Evolutionary conservation across 805 yeast species (phyloP).

Genomic region (Candida coleopterorum): DNA sequence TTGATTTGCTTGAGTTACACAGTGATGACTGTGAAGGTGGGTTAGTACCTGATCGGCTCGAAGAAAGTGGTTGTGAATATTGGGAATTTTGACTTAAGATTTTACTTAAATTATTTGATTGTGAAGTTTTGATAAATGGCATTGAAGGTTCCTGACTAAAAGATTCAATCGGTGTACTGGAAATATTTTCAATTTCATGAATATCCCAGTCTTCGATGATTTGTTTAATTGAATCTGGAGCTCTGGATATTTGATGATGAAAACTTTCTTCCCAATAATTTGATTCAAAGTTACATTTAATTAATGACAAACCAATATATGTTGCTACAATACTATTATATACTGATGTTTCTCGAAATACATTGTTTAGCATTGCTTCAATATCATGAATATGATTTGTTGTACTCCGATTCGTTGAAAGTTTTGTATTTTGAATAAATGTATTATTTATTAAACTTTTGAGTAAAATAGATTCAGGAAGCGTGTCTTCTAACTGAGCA

Average conservation of each 20-base stretch:
- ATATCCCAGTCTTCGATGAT: slow-evolving; percentile 8
- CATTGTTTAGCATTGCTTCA: neutral
- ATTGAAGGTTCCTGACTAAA: slow-evolving; percentile 9
- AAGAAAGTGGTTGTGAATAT: neutral
- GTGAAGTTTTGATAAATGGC: slow-evolving; percentile 16
- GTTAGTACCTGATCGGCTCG: neutral
- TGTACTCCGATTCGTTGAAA: neutral
- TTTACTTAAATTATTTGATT: neutral
- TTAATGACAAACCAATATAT: slow-evolving; percentile 6
- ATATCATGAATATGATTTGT: slow-evolving; percentile 8
- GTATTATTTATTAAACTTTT: slow-evolving; percentile 7
- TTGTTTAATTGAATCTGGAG: slow-evolving; percentile 8
- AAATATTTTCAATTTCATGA: neutral
- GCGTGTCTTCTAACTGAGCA: slow-evolving; percentile 22
- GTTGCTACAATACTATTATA: neutral
- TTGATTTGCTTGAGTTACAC: neutral
- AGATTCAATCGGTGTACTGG: neutral
- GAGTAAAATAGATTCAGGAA: neutral
- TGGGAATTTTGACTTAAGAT: neutral
- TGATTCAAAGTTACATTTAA: slow-evolving; percentile 1
- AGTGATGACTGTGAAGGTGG: slow-evolving; percentile 5
- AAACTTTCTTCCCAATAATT: slow-evolving; percentile 4
- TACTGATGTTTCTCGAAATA: neutral
- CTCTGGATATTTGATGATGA: slow-evolving; percentile 1
- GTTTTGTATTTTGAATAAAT: slow-evolving; percentile 4